Conservation (phyloP, 169 alveolate genomes). For the Plasmodium malariae region DNA sequence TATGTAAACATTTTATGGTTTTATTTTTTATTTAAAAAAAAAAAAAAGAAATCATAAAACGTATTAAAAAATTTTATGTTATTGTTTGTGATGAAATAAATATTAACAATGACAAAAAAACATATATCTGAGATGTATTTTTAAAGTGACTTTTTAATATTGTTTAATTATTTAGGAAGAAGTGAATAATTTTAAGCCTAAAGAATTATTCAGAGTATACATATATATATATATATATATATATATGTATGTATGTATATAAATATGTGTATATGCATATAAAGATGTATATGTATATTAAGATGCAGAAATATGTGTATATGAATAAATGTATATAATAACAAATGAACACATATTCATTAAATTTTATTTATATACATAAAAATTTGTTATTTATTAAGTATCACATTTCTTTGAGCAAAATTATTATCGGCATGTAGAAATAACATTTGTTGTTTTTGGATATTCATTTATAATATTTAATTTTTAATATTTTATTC, state of each 20-base stretch:
- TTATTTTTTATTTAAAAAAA: conserved; percentile 7
- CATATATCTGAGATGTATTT: background rate
- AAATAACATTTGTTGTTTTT: background rate
- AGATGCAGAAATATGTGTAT: background rate
- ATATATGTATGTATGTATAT: background rate
- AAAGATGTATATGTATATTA: background rate
- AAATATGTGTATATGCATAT: background rate
- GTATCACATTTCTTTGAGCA: background rate
- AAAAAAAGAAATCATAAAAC: conserved; percentile 22
- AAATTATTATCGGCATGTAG: background rate
- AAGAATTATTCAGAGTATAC: background rate
- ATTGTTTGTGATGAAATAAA: conserved; percentile 14
- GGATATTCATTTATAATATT: conserved; percentile 1
- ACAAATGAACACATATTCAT: background rate
- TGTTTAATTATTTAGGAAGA: conserved; percentile 7
- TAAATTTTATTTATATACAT: background rate
- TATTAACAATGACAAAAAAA: conserved; percentile 12
- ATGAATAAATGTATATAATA: background rate
- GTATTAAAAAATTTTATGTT: background rate
- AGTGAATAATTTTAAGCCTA: background rate
- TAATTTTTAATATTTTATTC: background rate
- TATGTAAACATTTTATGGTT: background rate
- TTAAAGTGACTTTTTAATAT: background rate
- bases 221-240: background rate
- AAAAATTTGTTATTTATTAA: background rate